These are phyloP conservation scores for Adansonia madagascariensis DNA, from an alignment of 441 rosid species.

Conservation along the genomic window DNA sequence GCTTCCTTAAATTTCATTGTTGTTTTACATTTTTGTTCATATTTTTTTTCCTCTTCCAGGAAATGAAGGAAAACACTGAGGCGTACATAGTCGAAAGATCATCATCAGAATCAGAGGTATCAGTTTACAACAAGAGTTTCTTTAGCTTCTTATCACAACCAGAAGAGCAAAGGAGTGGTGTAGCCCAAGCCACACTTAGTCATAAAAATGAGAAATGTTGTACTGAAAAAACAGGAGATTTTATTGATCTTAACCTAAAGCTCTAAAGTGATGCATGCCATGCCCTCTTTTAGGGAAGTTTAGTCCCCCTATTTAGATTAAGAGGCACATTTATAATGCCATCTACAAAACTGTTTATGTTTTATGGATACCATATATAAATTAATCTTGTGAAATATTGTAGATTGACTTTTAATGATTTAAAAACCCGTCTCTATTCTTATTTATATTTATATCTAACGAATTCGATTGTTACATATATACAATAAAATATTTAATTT, in stretches of 20 bases:
- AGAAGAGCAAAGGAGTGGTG: slow-evolving; percentile 27
- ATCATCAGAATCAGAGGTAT: slow-evolving; percentile 20
- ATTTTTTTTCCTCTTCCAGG: background rate
- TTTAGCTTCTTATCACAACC: slow-evolving; percentile 36
- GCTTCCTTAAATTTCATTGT: background rate
- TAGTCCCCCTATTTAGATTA: background rate
- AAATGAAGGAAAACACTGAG: slow-evolving; percentile 38
- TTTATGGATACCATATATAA: background rate
- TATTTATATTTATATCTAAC: background rate
- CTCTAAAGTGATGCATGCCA: slow-evolving; percentile 28
- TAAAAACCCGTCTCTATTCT: background rate
- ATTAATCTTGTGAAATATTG: background rate
- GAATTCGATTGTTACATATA: background rate
- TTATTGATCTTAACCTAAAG: slow-evolving; percentile 48
- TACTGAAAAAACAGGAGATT: slow-evolving; percentile 35
- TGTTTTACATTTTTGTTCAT: background rate
- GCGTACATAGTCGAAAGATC: slow-evolving; percentile 9
- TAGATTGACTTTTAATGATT: background rate
- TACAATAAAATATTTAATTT: no score
- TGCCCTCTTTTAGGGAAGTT: slow-evolving; percentile 11
- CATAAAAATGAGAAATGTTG: slow-evolving; percentile 28
- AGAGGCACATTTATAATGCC: background rate
- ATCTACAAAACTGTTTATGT: background rate
- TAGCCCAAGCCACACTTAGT: slow-evolving; percentile 32
- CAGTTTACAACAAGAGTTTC: slow-evolving; percentile 31